Base-by-base conservation (phyloP, 2,329 filamentous ascomycete species). In the Davidsoniella australis region DNA sequence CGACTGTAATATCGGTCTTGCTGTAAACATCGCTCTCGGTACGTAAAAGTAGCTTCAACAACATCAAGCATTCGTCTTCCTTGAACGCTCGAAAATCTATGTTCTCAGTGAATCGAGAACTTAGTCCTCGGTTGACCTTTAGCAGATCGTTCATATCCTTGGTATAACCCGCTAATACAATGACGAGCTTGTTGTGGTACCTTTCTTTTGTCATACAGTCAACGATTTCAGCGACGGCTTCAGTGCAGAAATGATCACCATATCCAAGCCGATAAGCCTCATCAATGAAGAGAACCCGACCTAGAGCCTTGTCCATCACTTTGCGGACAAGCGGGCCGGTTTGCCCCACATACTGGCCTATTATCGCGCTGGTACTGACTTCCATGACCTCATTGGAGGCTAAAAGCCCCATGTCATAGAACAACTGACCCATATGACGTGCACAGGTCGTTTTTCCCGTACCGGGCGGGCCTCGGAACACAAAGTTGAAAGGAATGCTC, bases 361-460 rank as follows among this genome's bases (percentile, higher is more conserved):
- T 68, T 0, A 88, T 59, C 33, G 87, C 80, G 0, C 76, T 75
- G 0, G 79, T 78, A 0, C 82, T 86, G 42, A 70, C 74, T 48
- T 85, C 78, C 0, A 78, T 59, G 0, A 86, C 78, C 23, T 79
- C 72, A 0, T 68, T 69, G 0, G 66, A 66, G 0, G 73, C 63
- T 0, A 88, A 63, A 33, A 87, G 73, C 0, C 81, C 81, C 69
- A 86, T 75, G 55, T 87, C 77, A 57, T 84, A 87, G 57, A 76
- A 88, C 0, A 88, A 67, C 54, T 84, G 73, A 3, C 82, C 82
- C 70, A 88, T 83, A 53, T 79, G 82, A n/a, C 71, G 65, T 0
- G 84, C 84, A 0, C 68, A 85, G 0, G 78, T 79, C 0, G 82
- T 85, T 57, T 87, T 87, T 0, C 82, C 83, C 0, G 82, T 86